Conservation (phyloP, 2,329 filamentous ascomycete species). For the Cercospora brassicicola region DNA sequence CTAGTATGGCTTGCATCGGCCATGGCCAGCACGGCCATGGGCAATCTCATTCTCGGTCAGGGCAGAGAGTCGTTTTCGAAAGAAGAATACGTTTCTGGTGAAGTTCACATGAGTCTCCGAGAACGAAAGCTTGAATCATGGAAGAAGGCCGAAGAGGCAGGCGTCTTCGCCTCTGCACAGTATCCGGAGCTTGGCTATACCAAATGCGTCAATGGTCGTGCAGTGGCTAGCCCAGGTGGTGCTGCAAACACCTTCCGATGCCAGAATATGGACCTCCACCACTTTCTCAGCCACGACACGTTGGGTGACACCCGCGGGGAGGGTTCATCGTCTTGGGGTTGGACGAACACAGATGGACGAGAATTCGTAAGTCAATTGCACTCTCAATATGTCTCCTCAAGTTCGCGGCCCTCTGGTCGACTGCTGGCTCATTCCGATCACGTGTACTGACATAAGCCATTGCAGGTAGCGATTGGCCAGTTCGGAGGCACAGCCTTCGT, state of each 20-base stretch:
- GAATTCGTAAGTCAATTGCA: constrained; percentile 46
- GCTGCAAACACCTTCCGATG: constrained; percentile 13
- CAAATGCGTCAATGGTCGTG: constrained; percentile 5
- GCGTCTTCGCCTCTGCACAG: constrained; percentile 7
- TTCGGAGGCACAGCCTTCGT: constrained; percentile 56
- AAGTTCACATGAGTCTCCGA: constrained; percentile 1
- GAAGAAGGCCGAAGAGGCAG: constrained; percentile 6
- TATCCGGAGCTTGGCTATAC: constrained; percentile 13
- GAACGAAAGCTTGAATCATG: constrained; percentile 1
- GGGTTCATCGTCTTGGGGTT: constrained; percentile 54
- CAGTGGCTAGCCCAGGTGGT: neutral
- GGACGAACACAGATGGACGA: constrained; percentile 53
- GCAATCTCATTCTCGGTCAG: neutral
- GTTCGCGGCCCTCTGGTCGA: neutral
- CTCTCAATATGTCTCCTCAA: neutral
- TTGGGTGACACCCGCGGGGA: constrained; percentile 51
- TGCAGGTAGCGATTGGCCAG: constrained; percentile 50
- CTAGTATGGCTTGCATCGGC: neutral
- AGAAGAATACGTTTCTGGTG: constrained; percentile 5
- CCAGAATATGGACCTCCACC: constrained; percentile 38
- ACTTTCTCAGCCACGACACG: constrained; percentile 56
- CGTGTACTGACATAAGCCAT: neutral
- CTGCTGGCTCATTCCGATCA: neutral
- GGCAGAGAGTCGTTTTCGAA: constrained; percentile 6
- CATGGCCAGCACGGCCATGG: constrained; percentile 3